Conservation (phyloP, 2,329 filamentous ascomycete species). For the Colletotrichum aenigma region DNA sequence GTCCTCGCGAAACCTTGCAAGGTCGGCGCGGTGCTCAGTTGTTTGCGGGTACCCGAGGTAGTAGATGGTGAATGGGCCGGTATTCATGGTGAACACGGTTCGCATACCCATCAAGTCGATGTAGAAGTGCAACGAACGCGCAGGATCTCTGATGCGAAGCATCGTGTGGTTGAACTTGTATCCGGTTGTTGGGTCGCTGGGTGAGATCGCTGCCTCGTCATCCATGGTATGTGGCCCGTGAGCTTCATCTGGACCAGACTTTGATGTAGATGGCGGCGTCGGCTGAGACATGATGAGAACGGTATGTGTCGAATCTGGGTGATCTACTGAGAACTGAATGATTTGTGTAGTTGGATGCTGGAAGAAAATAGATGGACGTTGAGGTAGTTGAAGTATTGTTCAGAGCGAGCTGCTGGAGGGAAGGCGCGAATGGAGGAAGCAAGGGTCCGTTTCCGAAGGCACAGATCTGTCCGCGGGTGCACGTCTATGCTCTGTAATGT, state of each 20-base stretch:
- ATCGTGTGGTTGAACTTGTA: background rate
- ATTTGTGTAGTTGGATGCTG: too few relatives aligned
- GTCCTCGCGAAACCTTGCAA: background rate
- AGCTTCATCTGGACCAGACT: accelerated
- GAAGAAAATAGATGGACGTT: too few relatives aligned
- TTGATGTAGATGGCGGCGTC: background rate
- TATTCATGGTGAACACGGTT: background rate
- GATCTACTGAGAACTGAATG: too few relatives aligned
- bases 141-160: background rate
- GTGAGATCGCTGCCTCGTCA: background rate
- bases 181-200: background rate
- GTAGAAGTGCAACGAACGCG: background rate
- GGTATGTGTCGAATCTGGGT: too few relatives aligned
- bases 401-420: too few relatives aligned
- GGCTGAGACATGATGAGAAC: accelerated
- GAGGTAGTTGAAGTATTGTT: too few relatives aligned
- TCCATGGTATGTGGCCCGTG: accelerated
- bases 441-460: too few relatives aligned
- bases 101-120: background rate
- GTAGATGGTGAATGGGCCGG: accelerated
- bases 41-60: background rate
- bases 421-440: too few relatives aligned
- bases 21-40: background rate
- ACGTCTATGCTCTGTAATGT: too few relatives aligned
- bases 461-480: too few relatives aligned